Conservation (phyloP, 2,329 filamentous ascomycete species). For the Talaromyces pinophilus region DNA sequence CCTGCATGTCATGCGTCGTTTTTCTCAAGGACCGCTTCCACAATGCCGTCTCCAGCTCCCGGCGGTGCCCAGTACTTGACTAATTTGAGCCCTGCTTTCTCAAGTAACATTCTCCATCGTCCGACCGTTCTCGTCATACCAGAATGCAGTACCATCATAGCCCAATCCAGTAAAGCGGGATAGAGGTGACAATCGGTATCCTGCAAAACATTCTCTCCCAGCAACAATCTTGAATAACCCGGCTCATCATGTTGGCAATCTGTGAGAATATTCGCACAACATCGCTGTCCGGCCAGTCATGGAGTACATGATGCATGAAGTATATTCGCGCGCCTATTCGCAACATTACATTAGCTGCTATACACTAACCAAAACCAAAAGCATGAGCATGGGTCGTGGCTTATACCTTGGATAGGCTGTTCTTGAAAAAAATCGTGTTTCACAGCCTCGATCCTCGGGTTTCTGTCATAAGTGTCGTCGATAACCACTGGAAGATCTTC, state of each 20-base stretch:
- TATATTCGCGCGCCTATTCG: slow-evolving; percentile 18
- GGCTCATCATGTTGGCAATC: slow-evolving; percentile 19
- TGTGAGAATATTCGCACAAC: slow-evolving; percentile 14
- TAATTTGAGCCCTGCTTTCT: slow-evolving; percentile 29
- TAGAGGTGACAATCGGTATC: slow-evolving; percentile 18
- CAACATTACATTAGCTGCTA: neutral
- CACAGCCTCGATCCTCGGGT: slow-evolving; percentile 30
- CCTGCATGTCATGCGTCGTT: neutral
- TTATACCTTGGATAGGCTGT: slow-evolving; percentile 24
- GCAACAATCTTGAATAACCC: slow-evolving; percentile 15
- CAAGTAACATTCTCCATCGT: slow-evolving; percentile 15
- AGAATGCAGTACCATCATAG: slow-evolving; percentile 21
- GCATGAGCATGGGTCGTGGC: neutral
- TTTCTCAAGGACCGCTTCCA: slow-evolving; percentile 18
- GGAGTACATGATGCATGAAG: slow-evolving; percentile 22
- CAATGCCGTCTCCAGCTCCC: slow-evolving; percentile 22
- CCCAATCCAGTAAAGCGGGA: slow-evolving; percentile 16
- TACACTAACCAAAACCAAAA: neutral
- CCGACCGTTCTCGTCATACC: slow-evolving; percentile 22
- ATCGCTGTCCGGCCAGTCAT: slow-evolving; percentile 22
- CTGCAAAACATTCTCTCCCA: slow-evolving; percentile 21
- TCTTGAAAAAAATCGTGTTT: slow-evolving; percentile 20
- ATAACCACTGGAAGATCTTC: slow-evolving; percentile 51
- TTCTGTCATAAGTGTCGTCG: slow-evolving; percentile 26
- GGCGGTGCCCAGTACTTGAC: slow-evolving; percentile 30